Evolutionary conservation across 2,329 filamentous ascomycete genomes (phyloP).

Genomic region (Microcera coccophila): DNA sequence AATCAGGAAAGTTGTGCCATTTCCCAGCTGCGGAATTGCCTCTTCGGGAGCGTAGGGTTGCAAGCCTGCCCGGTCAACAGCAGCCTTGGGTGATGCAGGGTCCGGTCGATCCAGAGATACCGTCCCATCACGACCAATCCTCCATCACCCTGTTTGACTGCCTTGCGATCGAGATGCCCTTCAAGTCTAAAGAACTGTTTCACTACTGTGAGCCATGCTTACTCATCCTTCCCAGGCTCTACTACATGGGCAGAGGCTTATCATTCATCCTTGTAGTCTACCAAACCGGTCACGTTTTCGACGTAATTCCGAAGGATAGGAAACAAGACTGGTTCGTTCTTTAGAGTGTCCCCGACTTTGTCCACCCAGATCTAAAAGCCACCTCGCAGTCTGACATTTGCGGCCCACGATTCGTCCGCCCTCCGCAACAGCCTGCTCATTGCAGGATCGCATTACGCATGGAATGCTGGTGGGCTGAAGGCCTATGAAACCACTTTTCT

Average conservation of each 20-base stretch:
- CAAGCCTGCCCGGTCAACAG: slow-evolving; percentile 20
- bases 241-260: not conserved
- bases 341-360: slow-evolving; percentile 2
- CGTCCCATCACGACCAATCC: not conserved
- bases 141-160: slow-evolving; percentile 8
- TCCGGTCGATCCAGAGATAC: not conserved
- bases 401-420: slow-evolving; percentile 11
- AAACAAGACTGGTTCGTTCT: slow-evolving; percentile 1
- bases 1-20: slow-evolving; percentile 13
- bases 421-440: slow-evolving; percentile 19
- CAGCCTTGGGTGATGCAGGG: slow-evolving; percentile 15
- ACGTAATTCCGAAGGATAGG: slow-evolving; percentile 4
- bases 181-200: slow-evolving; percentile 19
- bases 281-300: slow-evolving; percentile 10
- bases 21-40: slow-evolving; percentile 14
- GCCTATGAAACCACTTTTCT: slow-evolving; percentile 17
- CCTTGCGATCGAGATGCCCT: slow-evolving; percentile 17
- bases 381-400: slow-evolving; percentile 7
- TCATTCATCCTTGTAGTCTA: slow-evolving; percentile 8
- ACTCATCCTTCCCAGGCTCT: not conserved
- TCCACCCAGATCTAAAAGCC: not conserved
- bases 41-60: slow-evolving; percentile 20
- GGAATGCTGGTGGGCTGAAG: slow-evolving; percentile 13
- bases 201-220: slow-evolving; percentile 16
- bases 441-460: slow-evolving; percentile 19